A percentile compares a stretch with the other conserved stretches of the same genome.
These are phyloP conservation scores for Triticum dicoccoides DNA, from an alignment of 176 grass and related monocot genomes.

Conservation along the genomic window DNA sequence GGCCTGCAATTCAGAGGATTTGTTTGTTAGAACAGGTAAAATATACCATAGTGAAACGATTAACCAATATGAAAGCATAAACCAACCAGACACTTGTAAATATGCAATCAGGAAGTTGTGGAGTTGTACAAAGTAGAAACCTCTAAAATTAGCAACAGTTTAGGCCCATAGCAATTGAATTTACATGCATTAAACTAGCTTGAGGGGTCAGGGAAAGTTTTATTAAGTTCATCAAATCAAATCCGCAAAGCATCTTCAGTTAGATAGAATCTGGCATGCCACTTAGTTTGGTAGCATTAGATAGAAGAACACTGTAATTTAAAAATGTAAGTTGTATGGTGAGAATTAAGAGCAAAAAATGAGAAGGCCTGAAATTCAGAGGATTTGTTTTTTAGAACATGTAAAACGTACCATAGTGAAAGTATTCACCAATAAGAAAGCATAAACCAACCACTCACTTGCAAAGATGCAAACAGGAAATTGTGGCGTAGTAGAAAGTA, in stretches of 20 bases:
- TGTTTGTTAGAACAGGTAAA: conserved; percentile 18
- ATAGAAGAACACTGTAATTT: not conserved
- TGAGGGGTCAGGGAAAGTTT: not conserved
- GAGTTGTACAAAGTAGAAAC: not conserved
- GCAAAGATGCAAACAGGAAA: not conserved
- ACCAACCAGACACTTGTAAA: not conserved
- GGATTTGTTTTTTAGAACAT: conserved; percentile 7
- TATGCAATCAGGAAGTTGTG: not conserved
- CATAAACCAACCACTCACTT: not conserved
- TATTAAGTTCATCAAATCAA: not conserved
- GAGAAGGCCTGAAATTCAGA: conserved; percentile 81
- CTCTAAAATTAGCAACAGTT: not conserved
- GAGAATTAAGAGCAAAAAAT: conserved; percentile 7
- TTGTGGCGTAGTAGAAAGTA: not conserved
- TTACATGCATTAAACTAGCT: not conserved
- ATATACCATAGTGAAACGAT: not conserved
- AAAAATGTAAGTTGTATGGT: not conserved
- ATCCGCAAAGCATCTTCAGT: not conserved
- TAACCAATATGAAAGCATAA: not conserved
- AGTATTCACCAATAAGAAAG: not conserved
- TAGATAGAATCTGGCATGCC: not conserved
- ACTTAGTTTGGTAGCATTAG: not conserved
- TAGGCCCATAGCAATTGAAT: not conserved
- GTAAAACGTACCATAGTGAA: not conserved
- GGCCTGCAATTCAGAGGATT: conserved; percentile 54